These are phyloP conservation scores for Medicago lupulina DNA, from an alignment of 306 rosid genomes.

Conservation along the genomic window DNA sequence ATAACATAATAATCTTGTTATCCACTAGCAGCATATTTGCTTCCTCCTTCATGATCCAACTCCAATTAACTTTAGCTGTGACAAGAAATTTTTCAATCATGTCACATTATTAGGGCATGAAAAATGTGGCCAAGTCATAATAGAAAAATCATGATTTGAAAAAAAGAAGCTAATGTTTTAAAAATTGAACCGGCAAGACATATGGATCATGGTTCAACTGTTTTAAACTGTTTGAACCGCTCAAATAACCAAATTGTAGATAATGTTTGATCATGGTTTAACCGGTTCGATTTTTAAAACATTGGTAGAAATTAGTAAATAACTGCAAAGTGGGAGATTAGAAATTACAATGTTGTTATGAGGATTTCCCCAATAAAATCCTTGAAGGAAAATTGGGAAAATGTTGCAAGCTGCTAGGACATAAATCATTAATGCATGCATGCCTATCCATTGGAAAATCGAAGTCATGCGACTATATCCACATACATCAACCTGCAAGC, in stretches of 20 bases:
- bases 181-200: background rate
- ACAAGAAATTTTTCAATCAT: constrained; percentile 17
- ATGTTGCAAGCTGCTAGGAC: constrained; percentile 84
- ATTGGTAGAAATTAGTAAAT: background rate
- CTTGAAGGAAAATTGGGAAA: constrained; percentile 81
- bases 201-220: background rate
- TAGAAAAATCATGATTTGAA: background rate
- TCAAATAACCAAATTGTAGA: background rate
- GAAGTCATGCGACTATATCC: constrained; percentile 62
- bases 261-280: background rate
- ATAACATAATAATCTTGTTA: background rate
- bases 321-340: background rate
- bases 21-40: constrained; percentile 17
- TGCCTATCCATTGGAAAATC: constrained; percentile 91
- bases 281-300: background rate
- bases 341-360: constrained; percentile 75
- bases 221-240: background rate
- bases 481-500: constrained; percentile 82
- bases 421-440: constrained; percentile 83
- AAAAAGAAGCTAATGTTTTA: background rate
- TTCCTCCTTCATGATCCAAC: constrained; percentile 54
- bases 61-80: constrained; percentile 71
- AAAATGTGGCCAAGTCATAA: constrained; percentile 2
- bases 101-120: background rate
- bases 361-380: constrained; percentile 82